A percentile compares a stretch with the other conserved stretches of the same genome.
These are phyloP conservation scores for Backusella morwellensis DNA, from an alignment of 192 early-diverging fungal species.

Conservation along the genomic window DNA sequence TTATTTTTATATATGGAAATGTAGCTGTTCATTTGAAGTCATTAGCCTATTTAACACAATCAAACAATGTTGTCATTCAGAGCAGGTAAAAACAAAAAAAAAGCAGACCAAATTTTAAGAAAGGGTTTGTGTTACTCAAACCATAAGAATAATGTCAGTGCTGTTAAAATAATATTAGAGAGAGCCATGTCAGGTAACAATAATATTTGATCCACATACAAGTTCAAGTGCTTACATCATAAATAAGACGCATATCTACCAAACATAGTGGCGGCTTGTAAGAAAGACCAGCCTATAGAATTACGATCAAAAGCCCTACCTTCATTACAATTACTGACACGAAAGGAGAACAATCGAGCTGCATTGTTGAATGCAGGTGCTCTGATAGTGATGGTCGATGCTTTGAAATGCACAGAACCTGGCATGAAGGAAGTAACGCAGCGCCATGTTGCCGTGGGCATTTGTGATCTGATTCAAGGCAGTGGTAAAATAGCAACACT, in stretches of 20 bases:
- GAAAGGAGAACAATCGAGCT: constrained; percentile 57
- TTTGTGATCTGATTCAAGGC: constrained; percentile 66
- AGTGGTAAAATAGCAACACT: constrained; percentile 42
- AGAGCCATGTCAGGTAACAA: constrained; percentile 66
- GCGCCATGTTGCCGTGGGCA: constrained; percentile 61
- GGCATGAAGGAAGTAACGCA: constrained; percentile 54
- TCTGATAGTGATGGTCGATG: constrained; percentile 53
- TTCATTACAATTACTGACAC: constrained; percentile 64
- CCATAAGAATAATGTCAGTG: constrained; percentile 38
- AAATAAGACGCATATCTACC: constrained; percentile 50
- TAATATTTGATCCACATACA: neutral
- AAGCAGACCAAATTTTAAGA: too few species aligned
- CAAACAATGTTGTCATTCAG: constrained; percentile 47
- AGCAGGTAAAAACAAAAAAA: constrained; percentile 42
- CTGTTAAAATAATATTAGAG: constrained; percentile 70
- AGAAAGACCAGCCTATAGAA: constrained; percentile 44
- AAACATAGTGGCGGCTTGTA: constrained; percentile 54
- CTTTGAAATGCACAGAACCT: constrained; percentile 46
- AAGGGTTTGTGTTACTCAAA: neutral
- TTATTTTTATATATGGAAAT: neutral
- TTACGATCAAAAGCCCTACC: constrained; percentile 56
- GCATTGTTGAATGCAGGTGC: constrained; percentile 58
- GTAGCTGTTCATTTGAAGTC: constrained; percentile 49
- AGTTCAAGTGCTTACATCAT: neutral
- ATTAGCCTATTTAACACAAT: constrained; percentile 44